A percentile compares a stretch with the other conserved stretches of the same genome.
These are phyloP conservation scores for Mycena kentingensis DNA, from an alignment of 768 basidiomycete species.

Conservation along the genomic window DNA sequence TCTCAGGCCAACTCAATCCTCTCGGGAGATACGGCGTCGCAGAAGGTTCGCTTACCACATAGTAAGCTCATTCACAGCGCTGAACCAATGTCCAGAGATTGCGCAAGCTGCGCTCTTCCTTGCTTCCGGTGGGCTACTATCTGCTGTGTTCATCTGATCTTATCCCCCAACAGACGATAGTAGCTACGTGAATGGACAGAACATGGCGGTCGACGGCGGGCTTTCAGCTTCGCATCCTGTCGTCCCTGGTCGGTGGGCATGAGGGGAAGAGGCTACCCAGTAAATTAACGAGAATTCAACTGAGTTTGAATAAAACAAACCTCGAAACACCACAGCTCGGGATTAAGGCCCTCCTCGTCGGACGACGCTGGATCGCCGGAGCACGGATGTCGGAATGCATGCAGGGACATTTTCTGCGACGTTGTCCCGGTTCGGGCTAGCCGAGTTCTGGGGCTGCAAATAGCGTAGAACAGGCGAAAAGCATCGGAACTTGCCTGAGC, in stretches of 20 bases:
- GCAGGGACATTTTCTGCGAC: too few relatives aligned
- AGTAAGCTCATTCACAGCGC: constrained; percentile 2
- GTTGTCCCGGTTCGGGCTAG: too few relatives aligned
- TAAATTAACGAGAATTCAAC: too few relatives aligned
- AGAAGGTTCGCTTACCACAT: constrained; percentile 55
- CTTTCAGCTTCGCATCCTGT: constrained; percentile 79
- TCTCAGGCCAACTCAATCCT: constrained; percentile 80
- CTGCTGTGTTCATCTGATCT: constrained; percentile 4
- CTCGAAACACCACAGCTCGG: too few relatives aligned
- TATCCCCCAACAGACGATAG: constrained; percentile 63
- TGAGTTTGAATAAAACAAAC: too few relatives aligned
- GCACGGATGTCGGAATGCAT: too few relatives aligned
- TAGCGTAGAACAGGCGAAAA: too few relatives aligned
- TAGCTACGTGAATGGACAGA: constrained; percentile 72
- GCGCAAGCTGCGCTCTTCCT: constrained; percentile 85
- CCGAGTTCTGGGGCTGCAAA: too few relatives aligned
- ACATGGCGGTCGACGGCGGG: constrained; percentile 27
- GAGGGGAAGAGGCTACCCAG: constrained; percentile 9
- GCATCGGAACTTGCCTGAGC: too few relatives aligned
- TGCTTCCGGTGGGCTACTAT: constrained; percentile 75
- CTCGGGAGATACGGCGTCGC: constrained; percentile 79
- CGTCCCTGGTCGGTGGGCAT: constrained; percentile 73
- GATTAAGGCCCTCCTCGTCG: too few relatives aligned
- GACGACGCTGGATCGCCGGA: too few relatives aligned
- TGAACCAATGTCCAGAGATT: constrained; percentile 58